Percentiles rank a stretch among this genome's conserved stretches.
These are phyloP conservation scores for Tolypocladium sp. DNA, from an alignment of 2,329 filamentous ascomycete species.

Conservation along the genomic window DNA sequence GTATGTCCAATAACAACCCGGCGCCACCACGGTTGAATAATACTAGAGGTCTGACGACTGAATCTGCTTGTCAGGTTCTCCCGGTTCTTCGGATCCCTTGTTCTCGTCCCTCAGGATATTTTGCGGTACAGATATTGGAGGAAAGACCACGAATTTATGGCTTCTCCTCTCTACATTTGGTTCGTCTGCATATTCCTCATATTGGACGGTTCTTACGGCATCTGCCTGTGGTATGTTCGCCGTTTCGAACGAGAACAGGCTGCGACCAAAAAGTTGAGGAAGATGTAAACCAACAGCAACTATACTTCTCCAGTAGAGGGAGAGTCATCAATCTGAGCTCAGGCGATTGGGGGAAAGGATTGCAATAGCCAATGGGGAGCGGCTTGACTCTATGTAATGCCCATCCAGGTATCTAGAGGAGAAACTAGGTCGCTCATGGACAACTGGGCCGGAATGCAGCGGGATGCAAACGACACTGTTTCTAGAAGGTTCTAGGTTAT, in stretches of 20 bases:
- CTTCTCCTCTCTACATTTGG: not conserved
- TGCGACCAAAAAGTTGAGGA: not conserved
- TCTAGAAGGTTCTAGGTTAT: no score
- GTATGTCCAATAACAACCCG: not conserved
- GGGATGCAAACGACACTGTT: no score
- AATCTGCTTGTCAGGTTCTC: not conserved
- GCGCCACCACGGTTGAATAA: not conserved
- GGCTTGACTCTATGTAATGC: no score
- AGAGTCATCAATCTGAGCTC: no score
- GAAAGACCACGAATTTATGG: not conserved
- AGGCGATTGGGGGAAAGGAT: no score
- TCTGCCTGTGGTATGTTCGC: not conserved
- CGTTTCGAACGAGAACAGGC: not conserved
- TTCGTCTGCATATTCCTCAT: not conserved
- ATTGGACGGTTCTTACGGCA: not conserved
- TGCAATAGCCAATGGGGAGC: no score
- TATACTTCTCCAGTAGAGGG: not conserved
- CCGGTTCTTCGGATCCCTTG: not conserved
- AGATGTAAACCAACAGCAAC: not conserved
- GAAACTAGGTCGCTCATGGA: no score
- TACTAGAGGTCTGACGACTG: not conserved
- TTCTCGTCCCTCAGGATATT: slow-evolving; percentile 1
- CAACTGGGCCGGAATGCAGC: no score
- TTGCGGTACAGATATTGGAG: not conserved
- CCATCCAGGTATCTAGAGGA: no score